Evolutionary conservation across 495 filamentous ascomycete species (phyloP).

Genomic region (Hyaloscypha finlandica): DNA sequence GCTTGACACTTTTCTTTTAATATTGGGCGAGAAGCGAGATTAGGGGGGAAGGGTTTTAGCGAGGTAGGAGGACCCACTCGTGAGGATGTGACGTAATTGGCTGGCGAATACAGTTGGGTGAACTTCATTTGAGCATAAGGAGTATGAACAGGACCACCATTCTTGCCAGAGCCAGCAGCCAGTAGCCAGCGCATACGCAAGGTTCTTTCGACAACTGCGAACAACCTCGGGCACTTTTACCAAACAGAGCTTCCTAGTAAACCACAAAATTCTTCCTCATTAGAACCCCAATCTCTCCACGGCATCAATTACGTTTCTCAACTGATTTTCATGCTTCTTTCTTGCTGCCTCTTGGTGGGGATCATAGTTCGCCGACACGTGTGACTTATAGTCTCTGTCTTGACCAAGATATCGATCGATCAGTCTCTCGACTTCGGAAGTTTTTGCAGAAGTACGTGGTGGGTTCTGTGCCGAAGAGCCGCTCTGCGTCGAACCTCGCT

Average conservation of each 20-base stretch:
- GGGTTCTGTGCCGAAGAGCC: not conserved
- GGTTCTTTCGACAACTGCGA: not conserved
- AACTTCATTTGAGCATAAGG: no score
- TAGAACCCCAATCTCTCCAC: not conserved
- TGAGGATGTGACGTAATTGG: no score
- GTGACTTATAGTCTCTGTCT: slow-evolving; percentile 1
- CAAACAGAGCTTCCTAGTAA: not conserved
- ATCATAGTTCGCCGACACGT: not conserved
- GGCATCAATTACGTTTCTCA: not conserved
- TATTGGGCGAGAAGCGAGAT: no score
- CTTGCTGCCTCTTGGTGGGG: not conserved
- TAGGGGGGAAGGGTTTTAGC: no score
- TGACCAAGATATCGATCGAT: slow-evolving; percentile 6
- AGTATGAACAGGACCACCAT: no score
- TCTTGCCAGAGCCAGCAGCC: not conserved
- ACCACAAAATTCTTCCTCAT: not conserved
- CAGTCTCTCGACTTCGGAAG: not conserved
- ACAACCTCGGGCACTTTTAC: not conserved
- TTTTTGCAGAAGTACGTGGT: not conserved
- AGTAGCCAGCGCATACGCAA: not conserved
- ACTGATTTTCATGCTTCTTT: not conserved
- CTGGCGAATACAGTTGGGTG: no score
- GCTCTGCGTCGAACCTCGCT: not conserved
- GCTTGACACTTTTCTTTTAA: no score
- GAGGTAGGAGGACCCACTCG: no score